Percentiles rank a stretch among this genome's conserved stretches.
phyloP scores from a whole-genome alignment of 2,329 filamentous ascomycete genomes.

The Raffaelea arxii region DNA sequence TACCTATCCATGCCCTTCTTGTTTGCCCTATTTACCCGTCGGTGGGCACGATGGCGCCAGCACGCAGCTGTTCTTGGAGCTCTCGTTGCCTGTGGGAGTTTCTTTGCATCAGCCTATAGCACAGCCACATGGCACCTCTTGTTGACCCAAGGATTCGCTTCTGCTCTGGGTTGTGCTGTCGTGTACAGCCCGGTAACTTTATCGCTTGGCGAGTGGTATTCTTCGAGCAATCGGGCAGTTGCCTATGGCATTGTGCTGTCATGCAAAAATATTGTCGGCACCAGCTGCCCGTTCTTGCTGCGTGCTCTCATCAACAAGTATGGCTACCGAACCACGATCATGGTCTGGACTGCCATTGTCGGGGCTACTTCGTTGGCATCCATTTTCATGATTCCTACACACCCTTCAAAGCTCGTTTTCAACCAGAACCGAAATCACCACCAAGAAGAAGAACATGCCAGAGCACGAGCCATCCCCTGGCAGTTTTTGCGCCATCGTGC shows the following conservation, averaged over 20 bases:
- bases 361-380: background rate
- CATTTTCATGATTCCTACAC: background rate
- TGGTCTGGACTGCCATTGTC: constrained; percentile 9
- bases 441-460: too few relatives aligned
- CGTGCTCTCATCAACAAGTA: background rate
- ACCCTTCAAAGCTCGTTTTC: background rate
- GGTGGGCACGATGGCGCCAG: background rate
- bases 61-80: background rate
- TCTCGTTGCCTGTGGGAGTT: background rate
- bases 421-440: too few relatives aligned
- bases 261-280: constrained; percentile 4
- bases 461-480: background rate
- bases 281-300: constrained; percentile 2
- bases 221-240: background rate
- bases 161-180: constrained; percentile 1
- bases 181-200: constrained; percentile 4
- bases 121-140: constrained; percentile 1
- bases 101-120: constrained; percentile 2
- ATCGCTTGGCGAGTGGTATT: constrained; percentile 4
- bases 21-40: constrained; percentile 2
- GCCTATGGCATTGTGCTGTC: constrained; percentile 1
- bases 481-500: background rate
- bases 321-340: constrained; percentile 1
- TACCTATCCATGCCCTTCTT: constrained; percentile 6
- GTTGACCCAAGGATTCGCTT: background rate